phyloP scores from a whole-genome alignment of 345 rosid genomes.

The Gynandropsis gynandra region DNA sequence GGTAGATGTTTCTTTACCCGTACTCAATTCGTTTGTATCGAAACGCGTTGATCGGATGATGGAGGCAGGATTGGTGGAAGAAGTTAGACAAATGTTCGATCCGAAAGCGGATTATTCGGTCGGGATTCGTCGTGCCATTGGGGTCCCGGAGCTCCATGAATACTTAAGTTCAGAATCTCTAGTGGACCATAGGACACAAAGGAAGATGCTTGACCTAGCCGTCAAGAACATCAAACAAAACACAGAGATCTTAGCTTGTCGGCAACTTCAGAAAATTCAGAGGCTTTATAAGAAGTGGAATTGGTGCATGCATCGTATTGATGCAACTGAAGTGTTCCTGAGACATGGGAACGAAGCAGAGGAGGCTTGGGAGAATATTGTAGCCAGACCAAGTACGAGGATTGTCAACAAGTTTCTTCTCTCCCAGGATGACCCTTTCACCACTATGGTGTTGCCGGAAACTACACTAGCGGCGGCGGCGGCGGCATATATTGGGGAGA shows the following conservation, averaged over 20 bases:
- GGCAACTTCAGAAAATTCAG: conserved; percentile 49
- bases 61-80: conserved; percentile 44
- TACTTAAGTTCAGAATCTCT: conserved; percentile 33
- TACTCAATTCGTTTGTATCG: conserved; percentile 31
- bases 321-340: conserved; percentile 52
- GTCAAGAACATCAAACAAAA: conserved; percentile 41
- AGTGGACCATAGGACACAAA: conserved; percentile 14
- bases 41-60: conserved; percentile 58
- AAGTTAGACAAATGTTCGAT: conserved; percentile 38
- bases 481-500: conserved; percentile 27
- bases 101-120: conserved; percentile 29
- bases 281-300: conserved; percentile 33
- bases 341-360: conserved; percentile 40
- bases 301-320: conserved; percentile 50
- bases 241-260: conserved; percentile 35
- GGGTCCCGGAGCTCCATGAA: conserved; percentile 49
- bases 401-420: conserved; percentile 53
- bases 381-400: conserved; percentile 43
- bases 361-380: conserved; percentile 58
- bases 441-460: conserved; percentile 2
- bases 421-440: conserved; percentile 13
- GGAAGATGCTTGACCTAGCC: conserved; percentile 32
- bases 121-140: conserved; percentile 54
- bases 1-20: conserved; percentile 49
- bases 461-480: neutral